phyloP scores from a whole-genome alignment of 2,329 filamentous ascomycete genomes.

The Ceratocystis huliohia region DNA sequence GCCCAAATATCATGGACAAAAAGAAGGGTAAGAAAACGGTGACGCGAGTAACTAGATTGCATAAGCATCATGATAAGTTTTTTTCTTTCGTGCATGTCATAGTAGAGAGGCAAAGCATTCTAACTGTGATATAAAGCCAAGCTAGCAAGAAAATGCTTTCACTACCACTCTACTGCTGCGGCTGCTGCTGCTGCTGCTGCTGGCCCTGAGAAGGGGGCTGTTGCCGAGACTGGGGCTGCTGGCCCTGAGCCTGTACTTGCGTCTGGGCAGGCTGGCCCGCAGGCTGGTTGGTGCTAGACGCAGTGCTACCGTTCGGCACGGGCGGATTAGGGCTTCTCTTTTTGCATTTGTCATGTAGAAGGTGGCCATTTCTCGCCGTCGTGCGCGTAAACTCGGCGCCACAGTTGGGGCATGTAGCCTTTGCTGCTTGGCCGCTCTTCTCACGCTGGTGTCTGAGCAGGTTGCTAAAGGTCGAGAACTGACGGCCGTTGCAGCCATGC shows the following conservation, averaged over 20 bases:
- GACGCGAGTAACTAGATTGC: background rate
- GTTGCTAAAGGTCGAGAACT: slow-evolving; percentile 95
- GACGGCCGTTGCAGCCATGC: slow-evolving; percentile 87
- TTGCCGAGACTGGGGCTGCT: background rate
- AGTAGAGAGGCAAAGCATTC: background rate
- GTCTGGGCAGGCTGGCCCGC: background rate
- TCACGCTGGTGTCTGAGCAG: slow-evolving; percentile 83
- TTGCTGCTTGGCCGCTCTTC: slow-evolving; percentile 80
- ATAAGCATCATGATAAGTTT: slow-evolving; percentile 1
- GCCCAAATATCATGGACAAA: background rate
- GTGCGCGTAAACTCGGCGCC: slow-evolving; percentile 89
- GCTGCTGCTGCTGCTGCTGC: background rate
- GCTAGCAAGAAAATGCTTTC: background rate
- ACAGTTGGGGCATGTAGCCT: slow-evolving; percentile 81
- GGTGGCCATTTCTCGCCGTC: slow-evolving; percentile 73
- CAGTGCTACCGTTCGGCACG: slow-evolving; percentile 7
- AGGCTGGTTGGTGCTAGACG: slow-evolving; percentile 5
- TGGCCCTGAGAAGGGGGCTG: background rate
- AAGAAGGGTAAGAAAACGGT: background rate
- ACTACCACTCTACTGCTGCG: slow-evolving; percentile 4
- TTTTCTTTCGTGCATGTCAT: background rate
- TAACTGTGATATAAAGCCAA: background rate
- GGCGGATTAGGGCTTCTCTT: slow-evolving; percentile 29
- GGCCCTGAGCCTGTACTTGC: background rate
- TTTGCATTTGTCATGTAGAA: slow-evolving; percentile 85